Conservation (phyloP, 768 basidiomycete species). For the Russula griseocarnosa region DNA sequence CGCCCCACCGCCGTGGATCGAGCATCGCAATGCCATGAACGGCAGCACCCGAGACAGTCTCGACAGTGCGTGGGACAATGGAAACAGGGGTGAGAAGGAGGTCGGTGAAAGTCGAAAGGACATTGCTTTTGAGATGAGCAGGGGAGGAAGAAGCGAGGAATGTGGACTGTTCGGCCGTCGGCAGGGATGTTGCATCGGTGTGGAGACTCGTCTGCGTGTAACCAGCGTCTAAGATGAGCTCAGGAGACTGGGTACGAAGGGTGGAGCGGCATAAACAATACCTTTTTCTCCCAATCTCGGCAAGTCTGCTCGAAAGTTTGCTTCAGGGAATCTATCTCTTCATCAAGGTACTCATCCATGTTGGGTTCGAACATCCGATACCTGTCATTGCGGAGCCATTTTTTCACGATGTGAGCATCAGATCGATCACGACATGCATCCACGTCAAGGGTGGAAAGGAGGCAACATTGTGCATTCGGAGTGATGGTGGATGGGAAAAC, state of each 20-base stretch:
- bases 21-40: constrained; percentile 85
- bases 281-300: constrained; percentile 75
- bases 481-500: background rate
- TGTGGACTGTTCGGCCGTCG: constrained; percentile 17
- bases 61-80: constrained; percentile 79
- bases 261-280: constrained; percentile 41
- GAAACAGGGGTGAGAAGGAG: constrained; percentile 90
- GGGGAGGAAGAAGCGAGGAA: constrained; percentile 47
- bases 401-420: background rate
- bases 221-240: constrained; percentile 50
- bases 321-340: constrained; percentile 84
- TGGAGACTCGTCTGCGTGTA: constrained; percentile 20
- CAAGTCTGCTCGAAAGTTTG: constrained; percentile 69
- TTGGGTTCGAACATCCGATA: constrained; percentile 93
- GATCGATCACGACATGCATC: constrained; percentile 19
- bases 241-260: constrained; percentile 51
- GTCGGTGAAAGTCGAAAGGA: constrained; percentile 87
- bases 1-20: constrained; percentile 84
- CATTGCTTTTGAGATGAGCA: constrained; percentile 85
- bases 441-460: constrained; percentile 4
- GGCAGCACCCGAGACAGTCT: constrained; percentile 66
- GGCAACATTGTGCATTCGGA: constrained; percentile 4
- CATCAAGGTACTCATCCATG: constrained; percentile 97
- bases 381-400: constrained; percentile 39
- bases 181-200: constrained; percentile 9